A percentile compares a stretch with the other conserved stretches of the same genome.
phyloP scores from a whole-genome alignment of 805 yeast genomes.

The Candida adriatica region DNA sequence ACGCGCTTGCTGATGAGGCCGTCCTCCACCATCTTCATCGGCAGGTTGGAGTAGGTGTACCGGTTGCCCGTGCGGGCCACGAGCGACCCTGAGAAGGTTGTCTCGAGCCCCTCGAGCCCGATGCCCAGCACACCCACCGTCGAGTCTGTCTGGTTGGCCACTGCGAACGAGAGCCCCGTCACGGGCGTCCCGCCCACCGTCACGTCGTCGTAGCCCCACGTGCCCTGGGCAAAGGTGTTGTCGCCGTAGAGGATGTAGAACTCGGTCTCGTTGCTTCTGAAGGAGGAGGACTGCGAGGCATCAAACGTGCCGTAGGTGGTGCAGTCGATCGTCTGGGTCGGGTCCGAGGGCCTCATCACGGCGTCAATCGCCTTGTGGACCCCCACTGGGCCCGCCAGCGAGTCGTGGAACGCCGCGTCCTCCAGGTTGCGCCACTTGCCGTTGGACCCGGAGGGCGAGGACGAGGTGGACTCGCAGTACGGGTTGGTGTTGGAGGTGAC shows the following conservation, averaged over 20 bases:
- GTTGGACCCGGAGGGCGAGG: conserved; percentile 3
- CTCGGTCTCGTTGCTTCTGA: conserved; percentile 25
- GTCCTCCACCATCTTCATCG: conserved; percentile 47
- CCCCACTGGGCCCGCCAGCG: background rate
- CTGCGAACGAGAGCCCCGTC: conserved; percentile 57
- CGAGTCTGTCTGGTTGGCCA: conserved; percentile 61
- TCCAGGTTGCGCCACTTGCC: conserved; percentile 10
- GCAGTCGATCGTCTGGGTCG: conserved; percentile 27
- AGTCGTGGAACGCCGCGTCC: conserved; percentile 3
- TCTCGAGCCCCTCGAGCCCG: conserved; percentile 64
- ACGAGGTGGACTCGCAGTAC: conserved; percentile 28
- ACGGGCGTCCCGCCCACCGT: conserved; percentile 47
- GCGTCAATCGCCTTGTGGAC: background rate
- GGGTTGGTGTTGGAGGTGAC: conserved; percentile 44
- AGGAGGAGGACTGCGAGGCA: conserved; percentile 27
- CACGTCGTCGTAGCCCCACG: conserved; percentile 47
- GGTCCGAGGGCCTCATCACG: no score
- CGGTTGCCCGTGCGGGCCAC: conserved; percentile 8
- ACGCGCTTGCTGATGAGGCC: conserved; percentile 50
- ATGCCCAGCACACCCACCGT: conserved; percentile 67
- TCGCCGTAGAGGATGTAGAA: conserved; percentile 48
- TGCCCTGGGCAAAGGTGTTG: conserved; percentile 28
- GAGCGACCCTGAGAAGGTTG: conserved; percentile 37
- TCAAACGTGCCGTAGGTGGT: conserved; percentile 33
- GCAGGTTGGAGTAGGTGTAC: conserved; percentile 59